These are phyloP conservation scores for Aspergillus ustus DNA, from an alignment of 2,329 filamentous ascomycete genomes.

Conservation along the genomic window DNA sequence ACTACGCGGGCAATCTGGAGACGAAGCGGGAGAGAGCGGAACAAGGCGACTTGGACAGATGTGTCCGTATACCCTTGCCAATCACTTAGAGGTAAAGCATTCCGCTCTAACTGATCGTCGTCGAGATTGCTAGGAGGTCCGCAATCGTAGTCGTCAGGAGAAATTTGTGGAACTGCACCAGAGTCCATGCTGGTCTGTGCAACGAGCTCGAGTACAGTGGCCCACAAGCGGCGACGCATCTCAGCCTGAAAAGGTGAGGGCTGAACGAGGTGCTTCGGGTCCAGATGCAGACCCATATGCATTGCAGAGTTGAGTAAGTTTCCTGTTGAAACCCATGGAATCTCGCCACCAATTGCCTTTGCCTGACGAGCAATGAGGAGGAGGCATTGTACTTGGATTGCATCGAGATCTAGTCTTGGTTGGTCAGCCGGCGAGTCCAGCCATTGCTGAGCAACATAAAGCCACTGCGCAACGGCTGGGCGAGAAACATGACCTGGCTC, in stretches of 20 bases:
- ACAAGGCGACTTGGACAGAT: conserved; percentile 23
- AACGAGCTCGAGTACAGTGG: conserved; percentile 34
- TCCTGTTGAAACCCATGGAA: conserved; percentile 41
- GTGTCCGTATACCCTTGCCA: conserved; percentile 18
- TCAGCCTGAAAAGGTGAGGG: conserved; percentile 19
- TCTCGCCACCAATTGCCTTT: conserved; percentile 37
- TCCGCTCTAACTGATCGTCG: conserved; percentile 16
- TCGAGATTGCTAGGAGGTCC: neutral
- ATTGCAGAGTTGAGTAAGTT: conserved; percentile 36
- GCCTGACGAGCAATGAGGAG: conserved; percentile 39
- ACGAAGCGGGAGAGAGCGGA: conserved; percentile 18
- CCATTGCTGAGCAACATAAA: conserved; percentile 16
- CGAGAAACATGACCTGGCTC: neutral
- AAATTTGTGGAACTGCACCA: conserved; percentile 24
- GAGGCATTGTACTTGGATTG: conserved; percentile 39
- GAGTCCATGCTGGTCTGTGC: conserved; percentile 32
- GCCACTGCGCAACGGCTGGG: conserved; percentile 6
- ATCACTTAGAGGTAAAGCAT: conserved; percentile 3
- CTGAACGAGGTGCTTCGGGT: conserved; percentile 26
- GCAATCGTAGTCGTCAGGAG: conserved; percentile 16
- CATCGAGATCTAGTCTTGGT: conserved; percentile 27
- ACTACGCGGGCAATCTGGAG: conserved; percentile 19
- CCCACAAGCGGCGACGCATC: conserved; percentile 35
- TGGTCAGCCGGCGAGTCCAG: conserved; percentile 31
- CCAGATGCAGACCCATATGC: conserved; percentile 39